Base-by-base conservation (phyloP, 139 green algal genomes). In the Chlorella sorokiniana region DNA sequence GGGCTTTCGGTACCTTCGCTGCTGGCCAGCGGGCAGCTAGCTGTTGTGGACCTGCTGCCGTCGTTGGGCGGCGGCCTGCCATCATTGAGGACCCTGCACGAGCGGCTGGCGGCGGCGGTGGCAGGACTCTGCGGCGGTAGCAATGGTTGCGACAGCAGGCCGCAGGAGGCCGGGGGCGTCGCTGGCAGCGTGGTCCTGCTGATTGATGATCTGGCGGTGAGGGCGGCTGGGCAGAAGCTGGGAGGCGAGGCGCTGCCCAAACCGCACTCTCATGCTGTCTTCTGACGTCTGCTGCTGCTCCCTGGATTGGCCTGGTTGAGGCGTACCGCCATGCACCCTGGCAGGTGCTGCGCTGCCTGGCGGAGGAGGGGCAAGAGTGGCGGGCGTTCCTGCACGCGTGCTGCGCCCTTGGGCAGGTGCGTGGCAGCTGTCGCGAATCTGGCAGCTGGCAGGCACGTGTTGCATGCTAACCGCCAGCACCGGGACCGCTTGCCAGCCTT, bases 321-420 rank as follows among this genome's bases (percentile, higher is more conserved):
- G n/a, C n/a, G n/a, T n/a, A n/a, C n/a, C n/a, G n/a, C n/a, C n/a
- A n/a, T n/a, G n/a, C n/a, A n/a, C n/a, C n/a, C n/a, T n/a, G n/a
- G 71, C 71, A 78, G 71, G 71, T 6, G 31, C 71, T 78, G 71
- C 71, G 44, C 33, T 78, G 71, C 71, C 33, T 78, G 71, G 45
- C 71, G 25, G 23, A 35, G 23, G 37, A 22, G 23, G 31, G 35
- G 4, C 20, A 44, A 2, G 71, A 78, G 37, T 79, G 73, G 73
- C 27, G 27, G 1, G 52, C 73, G 11, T 79, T 79, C 16, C 38
- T 79, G 52, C 73, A 79, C 27, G 71, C 71, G 0, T 78, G 71
- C 71, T 33, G 7, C 1, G 33, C 45, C 9, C 44, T 65, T 5
- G 71, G 71, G 8, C 71, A 78, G 71, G 71, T 76, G 68, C 1